These are phyloP conservation scores for Talaromyces pinophilus DNA, from an alignment of 2,329 filamentous ascomycete species.

Conservation along the genomic window DNA sequence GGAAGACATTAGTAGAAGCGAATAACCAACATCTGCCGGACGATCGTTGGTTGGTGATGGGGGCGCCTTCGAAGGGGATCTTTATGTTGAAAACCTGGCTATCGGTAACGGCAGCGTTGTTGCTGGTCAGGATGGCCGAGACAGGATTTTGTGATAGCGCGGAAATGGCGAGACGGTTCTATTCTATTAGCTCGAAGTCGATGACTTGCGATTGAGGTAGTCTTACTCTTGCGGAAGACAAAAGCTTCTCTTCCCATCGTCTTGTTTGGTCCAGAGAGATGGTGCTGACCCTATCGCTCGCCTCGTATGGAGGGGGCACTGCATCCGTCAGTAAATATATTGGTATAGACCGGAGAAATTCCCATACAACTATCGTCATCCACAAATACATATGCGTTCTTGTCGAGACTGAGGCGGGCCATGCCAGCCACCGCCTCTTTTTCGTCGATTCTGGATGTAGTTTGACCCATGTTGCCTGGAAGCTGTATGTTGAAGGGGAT, in stretches of 20 bases:
- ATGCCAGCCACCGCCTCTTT: constrained; percentile 19
- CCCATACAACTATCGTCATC: constrained; percentile 24
- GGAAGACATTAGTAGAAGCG: constrained; percentile 86
- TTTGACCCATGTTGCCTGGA: constrained; percentile 14
- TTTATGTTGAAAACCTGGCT: constrained; percentile 80
- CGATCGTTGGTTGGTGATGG: constrained; percentile 80
- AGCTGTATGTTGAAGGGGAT: too few species aligned
- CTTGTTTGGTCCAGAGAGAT: constrained; percentile 30
- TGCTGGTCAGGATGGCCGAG: constrained; percentile 65
- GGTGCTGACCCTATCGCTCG: constrained; percentile 23
- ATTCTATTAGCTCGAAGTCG: neutral
- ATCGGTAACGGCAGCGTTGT: constrained; percentile 64
- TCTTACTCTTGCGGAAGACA: constrained; percentile 33
- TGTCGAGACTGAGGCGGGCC: constrained; percentile 22
- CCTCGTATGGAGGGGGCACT: constrained; percentile 27
- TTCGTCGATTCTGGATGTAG: constrained; percentile 19
- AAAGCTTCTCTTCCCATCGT: constrained; percentile 32
- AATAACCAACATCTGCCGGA: constrained; percentile 92
- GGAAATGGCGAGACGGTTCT: constrained; percentile 72
- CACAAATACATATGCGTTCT: constrained; percentile 21
- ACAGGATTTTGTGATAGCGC: constrained; percentile 70
- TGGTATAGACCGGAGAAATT: neutral
- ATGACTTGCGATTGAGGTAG: neutral
- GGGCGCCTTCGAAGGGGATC: constrained; percentile 77
- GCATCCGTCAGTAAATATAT: neutral